A percentile compares a stretch with the other conserved stretches of the same genome.
phyloP scores from a whole-genome alignment of 495 filamentous ascomycete genomes.

The Hyaloscypha bicolor region DNA sequence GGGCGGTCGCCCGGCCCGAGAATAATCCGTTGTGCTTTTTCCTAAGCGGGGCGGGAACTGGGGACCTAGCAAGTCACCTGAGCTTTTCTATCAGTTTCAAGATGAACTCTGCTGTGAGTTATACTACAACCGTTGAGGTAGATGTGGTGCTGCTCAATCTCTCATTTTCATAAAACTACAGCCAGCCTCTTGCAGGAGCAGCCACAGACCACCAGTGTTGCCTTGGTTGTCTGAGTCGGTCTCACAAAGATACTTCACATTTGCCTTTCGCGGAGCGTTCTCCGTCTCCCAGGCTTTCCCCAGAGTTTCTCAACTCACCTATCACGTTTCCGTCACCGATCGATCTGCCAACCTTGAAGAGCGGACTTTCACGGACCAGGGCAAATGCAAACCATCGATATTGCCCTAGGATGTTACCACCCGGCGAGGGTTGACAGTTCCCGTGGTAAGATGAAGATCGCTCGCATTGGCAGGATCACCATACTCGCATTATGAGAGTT shows the following conservation, averaged over 20 bases:
- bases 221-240: too few relatives aligned
- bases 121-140: too few relatives aligned
- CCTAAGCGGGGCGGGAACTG: too few relatives aligned
- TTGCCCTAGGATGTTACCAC: neutral
- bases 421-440: neutral
- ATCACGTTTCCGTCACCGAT: neutral
- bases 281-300: neutral
- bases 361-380: neutral
- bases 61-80: too few relatives aligned
- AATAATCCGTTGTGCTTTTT: neutral
- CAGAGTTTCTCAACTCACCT: neutral
- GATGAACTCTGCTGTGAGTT: too few relatives aligned
- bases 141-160: too few relatives aligned
- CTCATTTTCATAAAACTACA: neutral
- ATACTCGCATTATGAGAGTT: neutral
- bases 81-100: too few relatives aligned
- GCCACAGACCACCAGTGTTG: too few relatives aligned
- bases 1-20: neutral
- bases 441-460: neutral
- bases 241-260: neutral
- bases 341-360: neutral
- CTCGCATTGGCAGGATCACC: neutral
- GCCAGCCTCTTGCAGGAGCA: neutral
- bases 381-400: neutral
- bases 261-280: neutral